phyloP scores from a whole-genome alignment of 495 filamentous ascomycete genomes.

The Beverwykella pulmonaria region DNA sequence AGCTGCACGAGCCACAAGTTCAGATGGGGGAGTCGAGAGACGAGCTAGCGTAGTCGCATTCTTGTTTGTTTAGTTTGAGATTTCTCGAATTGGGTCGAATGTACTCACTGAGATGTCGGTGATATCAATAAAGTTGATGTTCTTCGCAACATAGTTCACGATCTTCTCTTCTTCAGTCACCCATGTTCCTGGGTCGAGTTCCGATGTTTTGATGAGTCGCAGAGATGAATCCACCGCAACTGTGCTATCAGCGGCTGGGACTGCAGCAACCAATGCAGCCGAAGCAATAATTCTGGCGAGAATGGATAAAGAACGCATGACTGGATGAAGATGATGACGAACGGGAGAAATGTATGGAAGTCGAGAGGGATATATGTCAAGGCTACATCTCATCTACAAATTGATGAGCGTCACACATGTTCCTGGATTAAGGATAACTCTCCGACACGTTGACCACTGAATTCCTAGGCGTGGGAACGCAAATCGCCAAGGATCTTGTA shows the following conservation, averaged over 20 bases:
- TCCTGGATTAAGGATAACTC: background rate
- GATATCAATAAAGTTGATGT: background rate
- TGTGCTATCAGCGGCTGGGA: background rate
- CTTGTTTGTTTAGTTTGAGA: background rate
- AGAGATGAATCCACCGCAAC: background rate
- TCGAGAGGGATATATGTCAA: background rate
- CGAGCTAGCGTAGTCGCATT: background rate
- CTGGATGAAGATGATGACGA: too few relatives aligned
- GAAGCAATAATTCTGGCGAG: background rate
- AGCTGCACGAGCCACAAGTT: background rate
- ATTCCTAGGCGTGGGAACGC: background rate
- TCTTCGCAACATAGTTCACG: background rate
- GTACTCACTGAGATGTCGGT: background rate
- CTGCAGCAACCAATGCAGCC: background rate
- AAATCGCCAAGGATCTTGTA: background rate
- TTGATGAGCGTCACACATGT: background rate
- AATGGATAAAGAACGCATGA: background rate
- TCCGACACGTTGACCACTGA: background rate
- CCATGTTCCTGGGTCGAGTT: background rate
- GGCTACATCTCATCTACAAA: background rate
- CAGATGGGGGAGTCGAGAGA: background rate
- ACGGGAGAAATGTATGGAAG: background rate
- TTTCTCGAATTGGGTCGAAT: background rate
- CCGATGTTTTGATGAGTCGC: background rate
- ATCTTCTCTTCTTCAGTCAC: slow-evolving; percentile 1